Conservation (phyloP, 768 basidiomycete genomes). For the Pisolithus sp. region DNA sequence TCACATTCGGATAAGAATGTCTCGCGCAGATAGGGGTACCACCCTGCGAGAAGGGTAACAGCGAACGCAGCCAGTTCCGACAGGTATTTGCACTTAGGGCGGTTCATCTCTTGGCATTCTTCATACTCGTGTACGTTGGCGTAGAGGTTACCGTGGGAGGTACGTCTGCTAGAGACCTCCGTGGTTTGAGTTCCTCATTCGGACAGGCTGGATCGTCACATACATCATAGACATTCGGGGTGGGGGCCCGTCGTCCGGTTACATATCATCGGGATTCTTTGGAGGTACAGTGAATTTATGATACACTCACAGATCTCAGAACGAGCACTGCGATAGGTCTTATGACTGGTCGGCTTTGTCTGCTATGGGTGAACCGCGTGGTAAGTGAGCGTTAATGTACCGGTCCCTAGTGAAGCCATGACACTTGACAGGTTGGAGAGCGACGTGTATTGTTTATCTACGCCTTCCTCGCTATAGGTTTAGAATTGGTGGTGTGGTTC, state of each 20-base stretch:
- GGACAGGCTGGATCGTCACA: slow-evolving; percentile 64
- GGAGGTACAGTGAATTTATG: slow-evolving; percentile 34
- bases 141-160: slow-evolving; percentile 51
- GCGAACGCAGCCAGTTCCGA: slow-evolving; percentile 33
- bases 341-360: slow-evolving; percentile 46
- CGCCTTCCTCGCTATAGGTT: slow-evolving; percentile 43
- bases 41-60: slow-evolving; percentile 30
- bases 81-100: slow-evolving; percentile 47
- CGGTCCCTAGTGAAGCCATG: not conserved
- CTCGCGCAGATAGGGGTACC: slow-evolving; percentile 47
- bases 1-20: slow-evolving; percentile 37
- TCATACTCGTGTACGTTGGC: slow-evolving; percentile 62
- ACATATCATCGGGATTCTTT: slow-evolving; percentile 50
- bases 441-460: slow-evolving; percentile 48
- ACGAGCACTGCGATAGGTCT: slow-evolving; percentile 36
- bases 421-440: slow-evolving; percentile 42
- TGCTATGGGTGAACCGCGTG: slow-evolving; percentile 52
- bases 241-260: slow-evolving; percentile 42
- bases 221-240: slow-evolving; percentile 40
- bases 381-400: slow-evolving; percentile 15
- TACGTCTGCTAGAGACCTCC: slow-evolving; percentile 8
- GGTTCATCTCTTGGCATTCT: slow-evolving; percentile 59
- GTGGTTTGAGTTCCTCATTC: not conserved
- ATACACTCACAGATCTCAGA: not conserved
- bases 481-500: slow-evolving; percentile 55